Evolutionary conservation across 2,329 filamentous ascomycete genomes (phyloP).

Genomic region (Apiospora marii): DNA sequence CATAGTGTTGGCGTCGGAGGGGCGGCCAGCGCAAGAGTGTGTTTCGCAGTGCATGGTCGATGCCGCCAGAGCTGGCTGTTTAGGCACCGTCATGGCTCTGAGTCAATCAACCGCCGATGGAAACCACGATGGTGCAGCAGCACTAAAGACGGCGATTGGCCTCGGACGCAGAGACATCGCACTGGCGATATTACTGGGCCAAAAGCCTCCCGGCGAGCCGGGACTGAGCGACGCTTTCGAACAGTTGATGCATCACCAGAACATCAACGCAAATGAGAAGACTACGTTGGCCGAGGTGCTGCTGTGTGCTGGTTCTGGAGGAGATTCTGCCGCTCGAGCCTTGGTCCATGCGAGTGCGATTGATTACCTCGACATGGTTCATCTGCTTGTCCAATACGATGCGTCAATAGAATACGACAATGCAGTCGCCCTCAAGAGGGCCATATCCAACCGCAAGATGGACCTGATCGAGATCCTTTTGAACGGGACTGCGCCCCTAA

Average conservation of each 20-base stretch:
- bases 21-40: slow-evolving; percentile 51
- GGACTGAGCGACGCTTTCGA: slow-evolving; percentile 60
- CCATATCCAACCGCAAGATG: slow-evolving; percentile 55
- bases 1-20: slow-evolving; percentile 58
- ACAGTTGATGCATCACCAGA: slow-evolving; percentile 53
- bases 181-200: slow-evolving; percentile 61
- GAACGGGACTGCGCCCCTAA: slow-evolving; percentile 51
- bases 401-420: slow-evolving; percentile 63
- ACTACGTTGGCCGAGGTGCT: slow-evolving; percentile 62
- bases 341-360: slow-evolving; percentile 57
- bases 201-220: slow-evolving; percentile 56
- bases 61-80: slow-evolving; percentile 57
- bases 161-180: slow-evolving; percentile 61
- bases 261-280: slow-evolving; percentile 57
- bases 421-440: slow-evolving; percentile 56
- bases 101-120: slow-evolving; percentile 62
- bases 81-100: slow-evolving; percentile 58
- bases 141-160: slow-evolving; percentile 57
- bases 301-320: slow-evolving; percentile 64
- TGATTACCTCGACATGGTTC: slow-evolving; percentile 62
- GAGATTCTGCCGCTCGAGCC: slow-evolving; percentile 56
- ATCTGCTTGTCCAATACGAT: slow-evolving; percentile 60
- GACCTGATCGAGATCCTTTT: slow-evolving; percentile 58
- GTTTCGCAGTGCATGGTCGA: slow-evolving; percentile 61
- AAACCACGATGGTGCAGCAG: slow-evolving; percentile 59